Percentiles rank a stretch among this genome's conserved stretches.
phyloP scores from a whole-genome alignment of 345 rosid species.

The Eutrema heterophyllum region DNA sequence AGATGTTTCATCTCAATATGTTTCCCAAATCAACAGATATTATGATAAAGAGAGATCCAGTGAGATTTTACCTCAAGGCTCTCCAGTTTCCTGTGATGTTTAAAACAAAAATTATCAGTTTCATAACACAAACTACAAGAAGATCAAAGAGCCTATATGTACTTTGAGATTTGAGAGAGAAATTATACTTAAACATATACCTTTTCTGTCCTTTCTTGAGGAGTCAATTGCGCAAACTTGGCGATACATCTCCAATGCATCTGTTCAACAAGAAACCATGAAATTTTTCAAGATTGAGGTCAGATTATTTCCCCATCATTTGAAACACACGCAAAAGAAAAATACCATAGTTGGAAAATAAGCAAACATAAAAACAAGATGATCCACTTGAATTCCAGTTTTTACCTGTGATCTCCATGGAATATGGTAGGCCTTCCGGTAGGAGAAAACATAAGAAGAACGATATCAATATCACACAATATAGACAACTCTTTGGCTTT shows the following conservation, averaged over 20 bases:
- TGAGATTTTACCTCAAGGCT: background rate
- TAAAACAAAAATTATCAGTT: background rate
- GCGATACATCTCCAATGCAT: slow-evolving; percentile 59
- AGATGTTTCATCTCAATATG: background rate
- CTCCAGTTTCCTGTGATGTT: background rate
- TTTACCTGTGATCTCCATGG: slow-evolving; percentile 56
- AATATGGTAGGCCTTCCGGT: slow-evolving; percentile 56
- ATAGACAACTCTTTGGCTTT: slow-evolving; percentile 72
- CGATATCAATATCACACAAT: slow-evolving; percentile 61
- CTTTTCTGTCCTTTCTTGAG: slow-evolving; percentile 71
- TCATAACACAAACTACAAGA: background rate
- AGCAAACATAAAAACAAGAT: background rate
- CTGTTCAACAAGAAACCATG: slow-evolving; percentile 21
- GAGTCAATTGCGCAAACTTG: slow-evolving; percentile 53
- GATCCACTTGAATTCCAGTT: background rate
- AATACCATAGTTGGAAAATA: background rate
- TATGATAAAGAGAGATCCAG: background rate
- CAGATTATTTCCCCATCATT: background rate
- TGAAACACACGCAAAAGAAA: background rate
- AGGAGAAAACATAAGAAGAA: slow-evolving; percentile 77
- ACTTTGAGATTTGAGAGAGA: background rate
- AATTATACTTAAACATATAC: slow-evolving; percentile 22
- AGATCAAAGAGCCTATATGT: background rate
- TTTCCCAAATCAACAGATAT: background rate
- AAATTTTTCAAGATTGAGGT: background rate